Evolutionary conservation across 2,329 filamentous ascomycete species (phyloP), one percentile per base, ranked within the genome.

Genomic region (Cordyceps tenuipes): DNA sequence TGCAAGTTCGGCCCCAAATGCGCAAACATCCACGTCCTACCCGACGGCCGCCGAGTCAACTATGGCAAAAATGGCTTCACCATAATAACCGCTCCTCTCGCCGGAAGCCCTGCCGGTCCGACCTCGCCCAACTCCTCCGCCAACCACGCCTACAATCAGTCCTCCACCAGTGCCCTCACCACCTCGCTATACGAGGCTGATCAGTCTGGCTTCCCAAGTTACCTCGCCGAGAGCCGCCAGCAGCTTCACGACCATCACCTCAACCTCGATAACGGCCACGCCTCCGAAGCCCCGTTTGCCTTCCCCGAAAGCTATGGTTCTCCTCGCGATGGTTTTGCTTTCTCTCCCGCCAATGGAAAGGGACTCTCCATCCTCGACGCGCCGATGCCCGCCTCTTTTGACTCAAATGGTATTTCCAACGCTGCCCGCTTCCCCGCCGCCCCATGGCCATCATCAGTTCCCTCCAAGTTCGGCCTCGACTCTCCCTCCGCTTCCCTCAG

Each of bases 1-100:
- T 99, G 94, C 85, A 97, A 97, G 75, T 99, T 97, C 73, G 94
- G 94, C 63, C 89, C 91, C 64, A 97, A 97, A 76, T 99, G 94
- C 79, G 93, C 93, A 70, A 90, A 97, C 70, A 90, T 95, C 65
- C 94, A 99, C 75, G 89, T 97, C 69, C 86, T 97, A 53, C 91
- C 92, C 66, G 92, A 97, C 74, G 94, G 94, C 62, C 87, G 91
- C 68, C 85, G 93, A 71, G 90, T 97, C 71, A 97, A 97, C 75
- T 87, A 87, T 68, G 81, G 83, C 68, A 86, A 85, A 71, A 84
- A 84, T 68, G 83, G 83, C 77, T 89, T 81, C 78, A 88, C 79
- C 62, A 84, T 83, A 73, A 85, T 77, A 70, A 79, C 72, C 58
- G 74, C 78, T 57, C 85, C 79, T 77, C 87, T 80, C 73, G 86